phyloP scores from a whole-genome alignment of 106 monocot species.

The Dioscorea zingiberensis region DNA sequence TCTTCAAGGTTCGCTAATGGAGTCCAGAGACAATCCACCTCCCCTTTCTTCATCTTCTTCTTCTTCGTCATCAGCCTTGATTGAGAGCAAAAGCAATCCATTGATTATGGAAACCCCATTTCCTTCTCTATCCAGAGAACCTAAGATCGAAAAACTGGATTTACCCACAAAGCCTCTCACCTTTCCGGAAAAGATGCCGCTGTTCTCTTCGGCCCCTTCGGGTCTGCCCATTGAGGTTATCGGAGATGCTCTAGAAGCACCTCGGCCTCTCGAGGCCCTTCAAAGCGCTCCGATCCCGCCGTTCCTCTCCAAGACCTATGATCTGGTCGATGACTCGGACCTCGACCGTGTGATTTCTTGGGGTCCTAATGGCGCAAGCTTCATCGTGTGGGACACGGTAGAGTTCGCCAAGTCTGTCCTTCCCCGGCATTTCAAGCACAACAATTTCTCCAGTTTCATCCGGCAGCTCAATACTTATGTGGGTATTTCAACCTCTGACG shows the following conservation, averaged over 20 bases:
- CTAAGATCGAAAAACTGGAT: slow-evolving; percentile 1
- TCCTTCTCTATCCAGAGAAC: neutral
- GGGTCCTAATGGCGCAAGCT: slow-evolving; percentile 28
- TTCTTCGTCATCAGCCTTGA: neutral
- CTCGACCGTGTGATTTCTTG: slow-evolving; percentile 43
- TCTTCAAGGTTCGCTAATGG: neutral
- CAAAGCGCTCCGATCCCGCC: slow-evolving; percentile 26
- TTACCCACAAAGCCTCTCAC: neutral
- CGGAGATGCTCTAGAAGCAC: neutral
- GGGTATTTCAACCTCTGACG: slow-evolving; percentile 2
- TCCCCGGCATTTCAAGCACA: slow-evolving; percentile 34
- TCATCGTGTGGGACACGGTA: slow-evolving; percentile 47
- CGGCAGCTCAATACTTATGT: slow-evolving; percentile 35
- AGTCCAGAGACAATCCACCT: neutral
- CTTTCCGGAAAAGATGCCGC: no score
- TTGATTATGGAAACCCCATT: neutral
- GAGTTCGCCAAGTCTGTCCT: slow-evolving; percentile 36
- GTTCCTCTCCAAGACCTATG: slow-evolving; percentile 54
- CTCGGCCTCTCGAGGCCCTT: slow-evolving; percentile 31
- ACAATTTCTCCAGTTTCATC: slow-evolving; percentile 30
- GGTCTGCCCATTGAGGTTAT: neutral
- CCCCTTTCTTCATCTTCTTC: neutral
- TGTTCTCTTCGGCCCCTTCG: neutral
- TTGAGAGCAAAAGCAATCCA: neutral
- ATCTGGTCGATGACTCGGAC: slow-evolving; percentile 33